phyloP scores from a whole-genome alignment of 2,329 filamentous ascomycete genomes.

The Hypoxylon rubiginosum region DNA sequence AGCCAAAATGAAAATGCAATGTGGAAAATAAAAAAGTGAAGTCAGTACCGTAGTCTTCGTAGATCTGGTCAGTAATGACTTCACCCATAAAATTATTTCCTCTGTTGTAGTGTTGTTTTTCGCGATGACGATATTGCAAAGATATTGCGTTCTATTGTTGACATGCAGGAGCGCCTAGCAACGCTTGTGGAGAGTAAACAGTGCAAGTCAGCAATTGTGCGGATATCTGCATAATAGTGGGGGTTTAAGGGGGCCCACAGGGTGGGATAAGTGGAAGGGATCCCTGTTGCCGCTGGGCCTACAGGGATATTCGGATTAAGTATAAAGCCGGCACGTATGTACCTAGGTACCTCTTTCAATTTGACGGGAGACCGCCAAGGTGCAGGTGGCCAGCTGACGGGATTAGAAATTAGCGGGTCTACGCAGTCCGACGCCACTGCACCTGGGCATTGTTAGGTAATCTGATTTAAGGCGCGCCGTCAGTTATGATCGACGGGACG shows the following conservation, averaged over 20 bases:
- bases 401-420: slow-evolving; percentile 1
- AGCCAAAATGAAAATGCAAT: background rate
- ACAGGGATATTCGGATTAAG: background rate
- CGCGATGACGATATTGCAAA: slow-evolving; percentile 28
- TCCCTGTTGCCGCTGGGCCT: background rate
- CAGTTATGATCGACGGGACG: slow-evolving; percentile 10
- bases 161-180: slow-evolving; percentile 45
- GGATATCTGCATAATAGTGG: background rate
- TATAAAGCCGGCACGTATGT: background rate
- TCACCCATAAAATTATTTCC: slow-evolving; percentile 15
- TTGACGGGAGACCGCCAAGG: background rate
- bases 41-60: slow-evolving; percentile 10
- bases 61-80: slow-evolving; percentile 1
- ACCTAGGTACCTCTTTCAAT: background rate
- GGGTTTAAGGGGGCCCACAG: background rate
- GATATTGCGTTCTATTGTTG: slow-evolving; percentile 42
- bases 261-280: background rate
- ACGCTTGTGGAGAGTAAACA: slow-evolving; percentile 42
- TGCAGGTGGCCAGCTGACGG: background rate
- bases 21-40: slow-evolving; percentile 19
- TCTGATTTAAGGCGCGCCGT: slow-evolving; percentile 8
- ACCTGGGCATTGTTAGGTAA: slow-evolving; percentile 27
- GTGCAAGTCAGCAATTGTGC: slow-evolving; percentile 12
- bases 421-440: background rate
- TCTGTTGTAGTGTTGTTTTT: slow-evolving; percentile 15